Conservation (phyloP, 257 asterid genomes). For the Lavandula angustifolia region DNA sequence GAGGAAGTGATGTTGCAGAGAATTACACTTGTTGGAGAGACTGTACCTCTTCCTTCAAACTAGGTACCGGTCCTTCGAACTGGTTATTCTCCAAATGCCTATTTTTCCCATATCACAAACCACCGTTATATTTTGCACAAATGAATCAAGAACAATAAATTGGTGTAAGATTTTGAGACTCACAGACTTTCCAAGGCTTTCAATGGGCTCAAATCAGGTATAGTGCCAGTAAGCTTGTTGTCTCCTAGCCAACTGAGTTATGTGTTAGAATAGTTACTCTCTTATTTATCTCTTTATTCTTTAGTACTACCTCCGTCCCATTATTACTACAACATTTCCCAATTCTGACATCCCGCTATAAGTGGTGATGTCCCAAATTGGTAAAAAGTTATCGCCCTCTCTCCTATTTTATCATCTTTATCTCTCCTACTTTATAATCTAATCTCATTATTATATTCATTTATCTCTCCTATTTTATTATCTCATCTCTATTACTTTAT, state of each 20-base stretch:
- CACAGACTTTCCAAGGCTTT: slow-evolving; percentile 64
- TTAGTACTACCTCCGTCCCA: too few relatives aligned
- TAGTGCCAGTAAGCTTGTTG: slow-evolving; percentile 59
- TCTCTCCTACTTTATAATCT: too few relatives aligned
- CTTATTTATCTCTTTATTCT: too few relatives aligned
- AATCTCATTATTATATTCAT: too few relatives aligned
- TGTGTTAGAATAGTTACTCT: background rate
- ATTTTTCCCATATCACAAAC: slow-evolving; percentile 21
- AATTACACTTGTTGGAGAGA: slow-evolving; percentile 65
- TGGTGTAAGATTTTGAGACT: slow-evolving; percentile 26
- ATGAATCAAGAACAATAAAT: background rate
- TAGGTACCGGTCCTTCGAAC: slow-evolving; percentile 66
- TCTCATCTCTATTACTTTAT: too few relatives aligned
- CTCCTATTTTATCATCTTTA: too few relatives aligned
- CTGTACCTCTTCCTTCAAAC: slow-evolving; percentile 55
- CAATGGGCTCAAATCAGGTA: slow-evolving; percentile 69
- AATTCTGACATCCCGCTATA: too few relatives aligned
- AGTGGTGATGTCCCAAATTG: too few relatives aligned
- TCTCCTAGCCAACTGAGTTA: slow-evolving; percentile 71
- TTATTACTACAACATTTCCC: too few relatives aligned
- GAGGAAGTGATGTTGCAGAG: background rate
- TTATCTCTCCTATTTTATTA: too few relatives aligned
- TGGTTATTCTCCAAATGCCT: slow-evolving; percentile 86
- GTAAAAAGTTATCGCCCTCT: too few relatives aligned
- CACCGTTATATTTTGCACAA: background rate